Evolutionary conservation across 1,139 yeast species (phyloP).

Genomic region (Yamadazyma spencermartinsiae): DNA sequence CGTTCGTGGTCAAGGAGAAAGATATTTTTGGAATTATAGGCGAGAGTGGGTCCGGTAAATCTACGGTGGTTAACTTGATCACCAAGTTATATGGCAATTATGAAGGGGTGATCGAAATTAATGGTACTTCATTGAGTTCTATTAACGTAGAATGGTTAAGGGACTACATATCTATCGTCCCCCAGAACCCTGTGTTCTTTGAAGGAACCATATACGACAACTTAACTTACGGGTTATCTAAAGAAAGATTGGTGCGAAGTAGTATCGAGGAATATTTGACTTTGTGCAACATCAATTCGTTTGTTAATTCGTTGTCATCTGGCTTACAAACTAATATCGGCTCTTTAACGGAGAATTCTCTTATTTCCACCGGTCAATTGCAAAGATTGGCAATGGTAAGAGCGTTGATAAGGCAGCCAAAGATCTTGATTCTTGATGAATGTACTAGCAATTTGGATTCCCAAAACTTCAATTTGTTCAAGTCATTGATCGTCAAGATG

Average conservation of each 20-base stretch:
- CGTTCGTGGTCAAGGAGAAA: conserved; percentile 42
- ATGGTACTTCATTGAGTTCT: conserved; percentile 42
- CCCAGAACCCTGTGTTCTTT: conserved; percentile 66
- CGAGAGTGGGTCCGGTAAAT: conserved; percentile 79
- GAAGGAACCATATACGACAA: conserved; percentile 70
- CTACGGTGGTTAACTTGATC: conserved; percentile 59
- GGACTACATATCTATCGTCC: conserved; percentile 58
- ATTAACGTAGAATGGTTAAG: conserved; percentile 54
- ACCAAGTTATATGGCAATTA: conserved; percentile 50
- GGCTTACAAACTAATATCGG: conserved; percentile 63
- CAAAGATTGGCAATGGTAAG: conserved; percentile 78
- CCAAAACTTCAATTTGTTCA: conserved; percentile 43
- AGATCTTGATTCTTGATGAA: conserved; percentile 69
- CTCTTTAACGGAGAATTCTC: conserved; percentile 37
- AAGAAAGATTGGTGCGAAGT: conserved; percentile 23
- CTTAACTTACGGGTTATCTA: conserved; percentile 57
- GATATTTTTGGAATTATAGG: conserved; percentile 69
- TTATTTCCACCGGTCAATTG: conserved; percentile 78
- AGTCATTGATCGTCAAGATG: conserved; percentile 41
- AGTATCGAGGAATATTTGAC: conserved; percentile 44
- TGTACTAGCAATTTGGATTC: conserved; percentile 79
- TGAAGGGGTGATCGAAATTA: conserved; percentile 33
- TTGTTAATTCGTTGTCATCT: conserved; percentile 52
- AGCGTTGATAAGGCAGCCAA: conserved; percentile 64
- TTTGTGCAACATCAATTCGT: conserved; percentile 50